phyloP scores from a whole-genome alignment of 179 eudicot genomes.

The Actinidia polygama region DNA sequence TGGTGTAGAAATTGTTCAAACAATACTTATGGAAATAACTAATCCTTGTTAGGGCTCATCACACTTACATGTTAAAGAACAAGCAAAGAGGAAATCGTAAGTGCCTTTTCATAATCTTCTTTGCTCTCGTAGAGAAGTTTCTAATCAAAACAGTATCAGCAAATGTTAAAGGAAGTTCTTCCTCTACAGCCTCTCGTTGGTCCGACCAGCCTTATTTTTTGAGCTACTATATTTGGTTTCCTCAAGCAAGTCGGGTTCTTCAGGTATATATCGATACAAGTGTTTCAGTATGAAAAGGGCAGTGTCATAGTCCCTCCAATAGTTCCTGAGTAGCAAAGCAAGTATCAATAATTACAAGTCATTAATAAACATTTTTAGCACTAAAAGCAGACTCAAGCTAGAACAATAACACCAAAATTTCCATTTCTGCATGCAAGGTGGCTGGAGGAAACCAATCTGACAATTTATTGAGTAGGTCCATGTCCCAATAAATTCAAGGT shows the following conservation, averaged over 20 bases:
- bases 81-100: slow-evolving; percentile 5
- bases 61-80: slow-evolving; percentile 7
- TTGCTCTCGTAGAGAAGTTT: slow-evolving; percentile 46
- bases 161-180: slow-evolving; percentile 80
- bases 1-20: not conserved
- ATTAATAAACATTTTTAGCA: not conserved
- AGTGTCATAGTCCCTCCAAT: slow-evolving; percentile 93
- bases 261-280: slow-evolving; percentile 77
- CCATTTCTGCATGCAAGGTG: not conserved
- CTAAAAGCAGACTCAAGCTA: not conserved
- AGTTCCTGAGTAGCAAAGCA: slow-evolving; percentile 57
- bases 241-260: slow-evolving; percentile 32
- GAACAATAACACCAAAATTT: not conserved
- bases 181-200: slow-evolving; percentile 44
- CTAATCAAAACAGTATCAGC: slow-evolving; percentile 41
- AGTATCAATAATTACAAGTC: not conserved
- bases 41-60: not conserved
- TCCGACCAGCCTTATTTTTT: slow-evolving; percentile 39
- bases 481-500: not conserved
- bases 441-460: not conserved
- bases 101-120: slow-evolving; percentile 22
- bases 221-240: slow-evolving; percentile 25
- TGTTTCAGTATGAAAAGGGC: slow-evolving; percentile 90
- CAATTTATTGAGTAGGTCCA: not conserved
- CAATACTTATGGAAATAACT: no score